Evolutionary conservation across 2,329 filamentous ascomycete genomes (phyloP), one percentile per base, ranked within the genome.

Genomic region (Biscogniauxia sp.): DNA sequence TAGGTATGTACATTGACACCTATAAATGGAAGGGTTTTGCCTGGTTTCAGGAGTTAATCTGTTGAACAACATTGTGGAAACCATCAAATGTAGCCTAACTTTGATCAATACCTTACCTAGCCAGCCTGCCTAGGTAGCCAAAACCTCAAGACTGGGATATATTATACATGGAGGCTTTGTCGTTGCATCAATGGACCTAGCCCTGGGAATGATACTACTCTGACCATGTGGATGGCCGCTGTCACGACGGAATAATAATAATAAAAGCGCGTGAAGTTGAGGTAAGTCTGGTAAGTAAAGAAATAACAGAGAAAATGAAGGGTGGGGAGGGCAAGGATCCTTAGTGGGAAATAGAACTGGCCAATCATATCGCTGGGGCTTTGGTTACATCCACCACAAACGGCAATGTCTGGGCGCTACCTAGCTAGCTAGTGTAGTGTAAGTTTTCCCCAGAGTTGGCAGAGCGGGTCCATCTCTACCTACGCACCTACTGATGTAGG

Each of bases 341-440:
- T 32, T 7, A 32, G 28, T 54, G 54, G 57, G 51, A 52, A 54
- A 52, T 37, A 19, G 1, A 19, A 11, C 41, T 3, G 52, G 32
- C 67, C 67, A 68, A 67, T 69, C 54, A 60, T 26, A 54, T 50
- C n/a, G 6, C 41, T n/a, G 28, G 25, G 20, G 9, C 1, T 20
- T 28, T 32, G 23, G 55, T 20, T 11, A 49, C 56, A 50, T 50
- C 56, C 58, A 53, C 67, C 60, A 66, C 67, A 68, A 68, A 69
- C 64, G 62, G 67, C 37, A 68, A 67, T 64, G 53, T 64, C 57
- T 65, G 54, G 53, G 55, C 54, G 56, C 56, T 59, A 55, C 50
- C 20, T 20, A n/a, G n/a, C n/a, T n/a, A n/a, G n/a, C n/a, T n/a
- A n/a, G n/a, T n/a, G n/a, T n/a, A n/a, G n/a, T n/a, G n/a, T n/a